Evolutionary conservation across 305 asterid species (phyloP), one percentile per base, ranked within the genome.

Genomic region (Coffea humblotiana): DNA sequence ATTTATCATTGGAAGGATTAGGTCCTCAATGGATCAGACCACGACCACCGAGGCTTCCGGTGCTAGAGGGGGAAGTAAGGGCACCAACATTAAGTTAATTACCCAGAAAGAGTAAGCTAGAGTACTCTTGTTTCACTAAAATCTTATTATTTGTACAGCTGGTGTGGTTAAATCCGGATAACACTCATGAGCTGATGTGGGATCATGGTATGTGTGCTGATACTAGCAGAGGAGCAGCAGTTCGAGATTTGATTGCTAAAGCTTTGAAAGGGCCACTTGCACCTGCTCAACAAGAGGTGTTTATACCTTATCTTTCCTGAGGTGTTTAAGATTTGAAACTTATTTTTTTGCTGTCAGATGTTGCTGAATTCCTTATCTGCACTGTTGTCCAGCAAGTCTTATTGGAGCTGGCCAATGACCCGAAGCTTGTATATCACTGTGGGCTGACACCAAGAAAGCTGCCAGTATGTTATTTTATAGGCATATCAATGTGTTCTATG

Each of bases 201-300:
- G 99, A 95, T 86, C 88, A 92, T 81, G 95, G 97, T 75, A 95
- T 93, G 99, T 95, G 99, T 79, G 98, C 97, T 85, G 98, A 95
- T 89, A 95, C 98, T 49, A 92, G 97, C 81, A 87, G 92, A 88
- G 98, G 98, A 86, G 98, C 94, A 49, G 97, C 99, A 65, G 93
- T 95, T 71, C 91, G 97, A 84, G 97, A 95, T 80, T 84, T 95
- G 80, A 92, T 95, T 79, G 92, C 93, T 52, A 95, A 91, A 91
- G 99, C 99, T 82, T 82, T 95, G 84, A 95, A 92, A 86, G 94
- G 94, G 65, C 91, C 98, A 54, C 98, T 95, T 80, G 88, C 84
- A 70, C 99, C 99, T 77, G 83, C 89, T 78, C 97, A 95, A 77
- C 98, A 95, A 86, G 97, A 95, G 98, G 99, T 95, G 58, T 45